Evolutionary conservation across 2,329 filamentous ascomycete genomes (phyloP), one percentile per base, ranked within the genome.

Genomic region (Xylaria hypoxylon): DNA sequence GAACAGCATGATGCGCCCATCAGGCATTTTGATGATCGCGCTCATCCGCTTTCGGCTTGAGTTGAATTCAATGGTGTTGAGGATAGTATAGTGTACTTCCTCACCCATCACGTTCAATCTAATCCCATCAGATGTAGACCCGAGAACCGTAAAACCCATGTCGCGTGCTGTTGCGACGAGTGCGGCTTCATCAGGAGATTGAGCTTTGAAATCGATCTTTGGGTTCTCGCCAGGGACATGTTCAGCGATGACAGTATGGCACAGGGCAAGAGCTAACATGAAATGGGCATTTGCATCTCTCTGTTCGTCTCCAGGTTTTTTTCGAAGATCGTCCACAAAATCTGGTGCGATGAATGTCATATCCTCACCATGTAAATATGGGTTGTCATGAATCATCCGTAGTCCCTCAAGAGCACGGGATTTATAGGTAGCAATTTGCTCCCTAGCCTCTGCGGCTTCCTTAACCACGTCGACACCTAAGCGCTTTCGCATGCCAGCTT

Each of bases 61-160:
- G 78, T 98, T 98, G 84, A 99, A 99, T 77, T 99, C 96, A 42
- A 99, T 90, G 0, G 92, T 97, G 79, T 97, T 98, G 53, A 99
- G 86, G 35, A 99, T 91, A 17, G 89, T 90, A 77, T 96, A 99
- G 68, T 91, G 89, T 52, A 89, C 87, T 72, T 98, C 94, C 74
- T 94, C 86, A 55, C 96, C 96, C 82, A 96, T 87, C 6, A 97
- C 86, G 71, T 97, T 97, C 61, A 99, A 77, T 59, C 92, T 88
- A 69, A 99, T 91, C 59, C 93, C 92, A 68, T 97, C 92, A 42
- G 88, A 86, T 2, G 91, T 89, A 67, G 90, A 88, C 26, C 94
- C 93, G 13, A 98, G 86, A 5, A 98, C 93, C 1, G 94, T 97
- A 76, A 97, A 98, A 3, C 96, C 96, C 82, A 95, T 93, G 74